Conservation (phyloP, 2,329 filamentous ascomycete species). For the Trichothecium roseum region DNA sequence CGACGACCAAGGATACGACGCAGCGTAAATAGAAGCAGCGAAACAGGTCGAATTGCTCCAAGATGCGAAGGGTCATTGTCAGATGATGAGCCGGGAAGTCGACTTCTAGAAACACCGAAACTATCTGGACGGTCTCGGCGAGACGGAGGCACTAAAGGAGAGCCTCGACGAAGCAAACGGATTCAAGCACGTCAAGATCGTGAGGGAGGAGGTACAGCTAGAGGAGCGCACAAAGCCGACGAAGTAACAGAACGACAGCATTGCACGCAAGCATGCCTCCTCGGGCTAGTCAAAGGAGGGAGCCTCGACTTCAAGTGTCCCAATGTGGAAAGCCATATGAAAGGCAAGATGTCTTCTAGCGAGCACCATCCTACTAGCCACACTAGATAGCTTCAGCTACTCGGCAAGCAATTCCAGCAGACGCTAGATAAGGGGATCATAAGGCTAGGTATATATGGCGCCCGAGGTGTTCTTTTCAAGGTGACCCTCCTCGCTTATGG, state of each 20-base stretch:
- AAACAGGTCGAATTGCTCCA: too few species aligned
- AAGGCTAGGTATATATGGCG: conserved; percentile 16
- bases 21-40: too few species aligned
- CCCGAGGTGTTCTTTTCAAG: conserved; percentile 28
- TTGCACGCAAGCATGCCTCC: conserved; percentile 7
- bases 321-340: neutral
- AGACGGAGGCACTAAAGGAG: too few species aligned
- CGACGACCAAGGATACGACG: too few species aligned
- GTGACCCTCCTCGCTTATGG: conserved; percentile 27
- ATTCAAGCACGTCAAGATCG: too few species aligned
- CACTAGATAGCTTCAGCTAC: conserved; percentile 15
- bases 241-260: conserved; percentile 1
- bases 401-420: conserved; percentile 17
- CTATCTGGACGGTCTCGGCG: too few species aligned
- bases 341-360: neutral
- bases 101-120: too few species aligned
- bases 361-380: conserved; percentile 17
- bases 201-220: too few species aligned
- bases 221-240: too few species aligned
- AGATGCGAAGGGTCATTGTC: too few species aligned
- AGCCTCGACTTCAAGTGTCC: conserved; percentile 7
- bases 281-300: conserved; percentile 8
- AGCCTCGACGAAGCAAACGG: too few species aligned
- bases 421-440: conserved; percentile 19
- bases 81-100: too few species aligned